Evolutionary conservation across 1,139 yeast genomes (phyloP).

Genomic region (Taphrina deformans): DNA sequence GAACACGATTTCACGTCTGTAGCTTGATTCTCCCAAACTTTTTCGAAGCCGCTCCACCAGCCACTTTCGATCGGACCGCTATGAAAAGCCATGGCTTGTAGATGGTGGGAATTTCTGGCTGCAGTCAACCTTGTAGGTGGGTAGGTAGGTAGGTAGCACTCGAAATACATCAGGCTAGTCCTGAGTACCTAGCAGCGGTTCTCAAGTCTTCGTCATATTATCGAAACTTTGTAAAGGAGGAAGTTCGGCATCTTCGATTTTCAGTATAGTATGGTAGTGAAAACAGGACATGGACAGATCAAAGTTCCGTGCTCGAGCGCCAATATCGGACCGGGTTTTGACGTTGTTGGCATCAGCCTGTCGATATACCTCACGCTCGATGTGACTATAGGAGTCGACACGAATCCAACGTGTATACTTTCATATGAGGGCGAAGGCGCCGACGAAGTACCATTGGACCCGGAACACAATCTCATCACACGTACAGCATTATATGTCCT

Average conservation of each 20-base stretch:
- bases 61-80: neutral
- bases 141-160: neutral
- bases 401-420: constrained; percentile 54
- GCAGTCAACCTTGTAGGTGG: too few species aligned
- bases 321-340: constrained; percentile 97
- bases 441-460: constrained; percentile 70
- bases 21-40: neutral
- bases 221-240: too few species aligned
- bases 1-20: neutral
- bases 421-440: constrained; percentile 76
- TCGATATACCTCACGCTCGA: constrained; percentile 67
- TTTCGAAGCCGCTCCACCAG: neutral
- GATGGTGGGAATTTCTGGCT: neutral
- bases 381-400: constrained; percentile 47
- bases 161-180: neutral
- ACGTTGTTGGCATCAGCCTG: constrained; percentile 89
- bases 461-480: constrained; percentile 81
- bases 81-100: neutral
- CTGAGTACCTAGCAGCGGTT: too few species aligned
- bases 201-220: too few species aligned
- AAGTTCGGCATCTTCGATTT: too few species aligned
- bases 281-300: constrained; percentile 45
- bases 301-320: constrained; percentile 96
- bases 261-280: neutral
- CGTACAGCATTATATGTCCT: constrained; percentile 88